Evolutionary conservation across 768 basidiomycete genomes (phyloP).

Genomic region (Cyclocybe aegerita): DNA sequence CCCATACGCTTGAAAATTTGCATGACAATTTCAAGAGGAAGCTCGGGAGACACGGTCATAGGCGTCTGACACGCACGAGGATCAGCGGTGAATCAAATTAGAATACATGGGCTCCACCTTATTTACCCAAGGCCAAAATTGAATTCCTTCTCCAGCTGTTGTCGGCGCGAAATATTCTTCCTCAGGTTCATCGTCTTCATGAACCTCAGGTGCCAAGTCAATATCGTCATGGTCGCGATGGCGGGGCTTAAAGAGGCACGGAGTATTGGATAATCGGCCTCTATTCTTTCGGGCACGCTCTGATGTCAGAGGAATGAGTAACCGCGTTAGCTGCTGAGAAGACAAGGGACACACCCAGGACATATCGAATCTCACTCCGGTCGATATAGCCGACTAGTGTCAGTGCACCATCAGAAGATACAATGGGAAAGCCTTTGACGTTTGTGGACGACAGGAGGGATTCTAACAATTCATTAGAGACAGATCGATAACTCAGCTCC

Average conservation of each 20-base stretch:
- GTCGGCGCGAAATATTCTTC: constrained; percentile 59
- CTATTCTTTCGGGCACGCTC: constrained; percentile 72
- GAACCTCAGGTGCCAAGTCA: constrained; percentile 52
- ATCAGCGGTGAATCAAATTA: neutral
- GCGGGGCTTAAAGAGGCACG: constrained; percentile 66
- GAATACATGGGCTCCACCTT: constrained; percentile 52
- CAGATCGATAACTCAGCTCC: neutral
- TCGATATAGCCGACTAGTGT: constrained; percentile 87
- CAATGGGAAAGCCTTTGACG: constrained; percentile 91
- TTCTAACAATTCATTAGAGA: constrained; percentile 44
- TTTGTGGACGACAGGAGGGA: constrained; percentile 65
- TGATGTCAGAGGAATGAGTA: constrained; percentile 25
- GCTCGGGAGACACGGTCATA: constrained; percentile 86
- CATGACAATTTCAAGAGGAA: constrained; percentile 96
- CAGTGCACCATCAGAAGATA: constrained; percentile 57
- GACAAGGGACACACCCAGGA: constrained; percentile 58
- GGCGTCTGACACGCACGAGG: constrained; percentile 66
- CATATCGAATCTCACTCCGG: constrained; percentile 80
- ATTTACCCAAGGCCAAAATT: constrained; percentile 92
- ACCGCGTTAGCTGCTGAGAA: constrained; percentile 3
- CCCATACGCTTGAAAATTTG: constrained; percentile 98
- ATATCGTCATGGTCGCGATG: constrained; percentile 54
- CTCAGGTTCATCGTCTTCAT: constrained; percentile 64
- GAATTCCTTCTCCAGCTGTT: constrained; percentile 54
- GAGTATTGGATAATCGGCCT: constrained; percentile 60